phyloP scores from a whole-genome alignment of 805 yeast genomes.

The Saccharomycodes ludwigii region DNA sequence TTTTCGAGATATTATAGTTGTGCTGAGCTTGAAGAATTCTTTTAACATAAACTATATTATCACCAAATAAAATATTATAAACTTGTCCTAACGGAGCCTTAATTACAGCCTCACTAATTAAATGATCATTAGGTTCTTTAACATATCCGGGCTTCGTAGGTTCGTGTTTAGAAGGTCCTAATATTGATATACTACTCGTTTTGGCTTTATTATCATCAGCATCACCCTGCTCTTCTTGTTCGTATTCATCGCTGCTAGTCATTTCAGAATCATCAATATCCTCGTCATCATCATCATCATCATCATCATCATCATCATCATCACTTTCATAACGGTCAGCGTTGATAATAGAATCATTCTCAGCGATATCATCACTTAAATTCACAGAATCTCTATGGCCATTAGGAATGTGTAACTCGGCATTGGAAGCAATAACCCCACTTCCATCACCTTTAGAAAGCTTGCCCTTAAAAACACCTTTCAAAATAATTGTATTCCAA shows the following conservation, averaged over 20 bases:
- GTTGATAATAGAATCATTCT: slow-evolving; percentile 15
- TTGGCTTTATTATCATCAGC: slow-evolving; percentile 1
- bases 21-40: slow-evolving; percentile 44
- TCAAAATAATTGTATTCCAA: slow-evolving; percentile 38
- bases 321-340: slow-evolving; percentile 19
- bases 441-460: background rate
- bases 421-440: slow-evolving; percentile 1
- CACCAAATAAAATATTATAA: slow-evolving; percentile 48
- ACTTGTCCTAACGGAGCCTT: slow-evolving; percentile 58
- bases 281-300: slow-evolving; percentile 12
- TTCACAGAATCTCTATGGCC: background rate
- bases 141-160: slow-evolving; percentile 35
- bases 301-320: slow-evolving; percentile 11
- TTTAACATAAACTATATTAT: slow-evolving; percentile 34
- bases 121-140: slow-evolving; percentile 27
- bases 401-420: slow-evolving; percentile 1
- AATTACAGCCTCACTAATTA: slow-evolving; percentile 40
- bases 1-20: slow-evolving; percentile 45
- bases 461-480: background rate
- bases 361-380: slow-evolving; percentile 6
- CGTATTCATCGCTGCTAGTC: slow-evolving; percentile 26
- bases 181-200: slow-evolving; percentile 4
- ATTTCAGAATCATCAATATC: slow-evolving; percentile 14
- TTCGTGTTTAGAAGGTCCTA: slow-evolving; percentile 34
- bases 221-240: slow-evolving; percentile 7